These are phyloP conservation scores for Jamesozyma piceae DNA, from an alignment of 805 yeast genomes.

Conservation along the genomic window DNA sequence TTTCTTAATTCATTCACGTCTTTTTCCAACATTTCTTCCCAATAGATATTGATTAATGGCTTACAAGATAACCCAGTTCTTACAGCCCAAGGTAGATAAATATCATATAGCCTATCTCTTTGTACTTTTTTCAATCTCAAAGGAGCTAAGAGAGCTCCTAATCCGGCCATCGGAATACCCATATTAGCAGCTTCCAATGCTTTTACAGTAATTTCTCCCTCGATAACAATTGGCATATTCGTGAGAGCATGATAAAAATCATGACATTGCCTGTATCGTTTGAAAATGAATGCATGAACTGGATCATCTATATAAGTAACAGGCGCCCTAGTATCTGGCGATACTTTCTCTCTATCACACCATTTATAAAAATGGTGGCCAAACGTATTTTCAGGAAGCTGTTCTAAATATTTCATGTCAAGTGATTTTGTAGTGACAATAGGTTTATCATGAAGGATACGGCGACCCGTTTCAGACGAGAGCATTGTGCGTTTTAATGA, in stretches of 20 bases:
- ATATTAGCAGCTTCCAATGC: slow-evolving; percentile 86
- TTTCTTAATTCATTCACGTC: slow-evolving; percentile 65
- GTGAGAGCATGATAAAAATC: slow-evolving; percentile 92
- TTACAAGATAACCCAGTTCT: slow-evolving; percentile 61
- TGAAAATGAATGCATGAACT: slow-evolving; percentile 85
- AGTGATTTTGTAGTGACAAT: slow-evolving; percentile 67
- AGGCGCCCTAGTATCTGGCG: slow-evolving; percentile 87
- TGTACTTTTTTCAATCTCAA: slow-evolving; percentile 58
- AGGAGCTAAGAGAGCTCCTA: slow-evolving; percentile 88
- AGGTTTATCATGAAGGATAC: slow-evolving; percentile 70
- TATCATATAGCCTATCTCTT: slow-evolving; percentile 50
- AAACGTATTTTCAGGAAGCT: slow-evolving; percentile 57
- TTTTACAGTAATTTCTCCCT: slow-evolving; percentile 94
- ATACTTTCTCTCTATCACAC: slow-evolving; percentile 79
- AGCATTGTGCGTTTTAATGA: slow-evolving; percentile 66
- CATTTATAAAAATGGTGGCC: slow-evolving; percentile 76
- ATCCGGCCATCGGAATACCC: slow-evolving; percentile 90
- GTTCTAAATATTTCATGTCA: slow-evolving; percentile 49
- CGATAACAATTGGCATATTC: slow-evolving; percentile 81
- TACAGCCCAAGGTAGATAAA: slow-evolving; percentile 85
- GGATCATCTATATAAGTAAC: slow-evolving; percentile 84
- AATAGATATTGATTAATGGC: slow-evolving; percentile 77
- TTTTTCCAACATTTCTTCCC: slow-evolving; percentile 74
- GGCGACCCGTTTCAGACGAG: slow-evolving; percentile 63
- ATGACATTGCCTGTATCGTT: slow-evolving; percentile 91